Conservation (phyloP, 768 basidiomycete genomes). For the Cystoderma amianthinum region DNA sequence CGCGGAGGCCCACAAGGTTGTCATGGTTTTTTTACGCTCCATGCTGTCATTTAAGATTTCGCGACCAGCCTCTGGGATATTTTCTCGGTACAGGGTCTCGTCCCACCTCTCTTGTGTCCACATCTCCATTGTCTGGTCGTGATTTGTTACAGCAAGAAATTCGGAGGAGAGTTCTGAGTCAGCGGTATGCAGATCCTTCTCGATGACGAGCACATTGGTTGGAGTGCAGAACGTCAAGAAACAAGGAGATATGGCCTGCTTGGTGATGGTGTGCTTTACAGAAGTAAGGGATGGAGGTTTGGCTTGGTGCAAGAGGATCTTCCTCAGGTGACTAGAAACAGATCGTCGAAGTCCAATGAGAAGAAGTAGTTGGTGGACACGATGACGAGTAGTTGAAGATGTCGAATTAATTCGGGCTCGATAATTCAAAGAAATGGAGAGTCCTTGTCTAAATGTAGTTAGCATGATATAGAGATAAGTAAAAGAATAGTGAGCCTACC, state of each 20-base stretch:
- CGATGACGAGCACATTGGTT: conserved; percentile 19
- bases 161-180: conserved; percentile 10
- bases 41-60: conserved; percentile 24
- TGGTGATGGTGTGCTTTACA: conserved; percentile 9
- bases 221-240: conserved; percentile 31
- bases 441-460: conserved; percentile 14
- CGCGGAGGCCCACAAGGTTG: conserved; percentile 8
- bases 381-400: conserved; percentile 15
- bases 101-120: conserved; percentile 14
- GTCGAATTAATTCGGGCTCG: conserved; percentile 17
- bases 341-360: conserved; percentile 24
- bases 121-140: conserved; percentile 21
- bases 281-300: conserved; percentile 15
- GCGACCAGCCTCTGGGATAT: conserved; percentile 6
- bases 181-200: conserved; percentile 23
- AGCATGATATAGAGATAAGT: neutral
- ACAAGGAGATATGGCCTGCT: conserved; percentile 17
- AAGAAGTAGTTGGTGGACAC: conserved; percentile 21
- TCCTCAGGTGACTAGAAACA: conserved; percentile 22
- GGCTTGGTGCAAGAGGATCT: conserved; percentile 20
- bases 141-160: conserved; percentile 28
- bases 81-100: conserved; percentile 7
- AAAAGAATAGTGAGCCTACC: conserved; percentile 11
- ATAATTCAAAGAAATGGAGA: conserved; percentile 31
- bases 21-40: conserved; percentile 20